Conservation (phyloP, 805 yeast species). For the Candida silvatica region DNA sequence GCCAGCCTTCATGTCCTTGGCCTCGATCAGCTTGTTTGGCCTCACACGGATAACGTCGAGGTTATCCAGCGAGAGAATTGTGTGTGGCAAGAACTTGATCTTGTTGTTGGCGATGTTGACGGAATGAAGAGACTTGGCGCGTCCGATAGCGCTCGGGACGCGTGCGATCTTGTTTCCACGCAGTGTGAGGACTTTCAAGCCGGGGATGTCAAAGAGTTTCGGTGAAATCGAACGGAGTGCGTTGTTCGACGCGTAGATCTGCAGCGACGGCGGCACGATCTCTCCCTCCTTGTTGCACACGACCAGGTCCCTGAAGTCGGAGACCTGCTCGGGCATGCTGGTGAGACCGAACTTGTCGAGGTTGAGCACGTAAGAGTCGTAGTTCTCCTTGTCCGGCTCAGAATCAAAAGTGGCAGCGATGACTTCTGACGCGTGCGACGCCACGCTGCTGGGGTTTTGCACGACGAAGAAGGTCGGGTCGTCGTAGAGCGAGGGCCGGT, state of each 20-base stretch:
- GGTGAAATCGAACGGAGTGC: slow-evolving; percentile 39
- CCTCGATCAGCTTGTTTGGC: slow-evolving; percentile 1
- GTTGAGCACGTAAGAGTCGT: slow-evolving; percentile 28
- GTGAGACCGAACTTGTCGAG: slow-evolving; percentile 39
- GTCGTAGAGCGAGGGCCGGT: slow-evolving; percentile 22
- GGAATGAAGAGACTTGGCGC: slow-evolving; percentile 34
- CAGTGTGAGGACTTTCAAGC: slow-evolving; percentile 41
- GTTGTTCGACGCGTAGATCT: slow-evolving; percentile 45
- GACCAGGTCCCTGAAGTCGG: slow-evolving; percentile 49
- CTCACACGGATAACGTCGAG: slow-evolving; percentile 27
- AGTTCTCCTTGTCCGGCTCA: slow-evolving; percentile 11
- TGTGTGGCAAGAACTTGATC: slow-evolving; percentile 42
- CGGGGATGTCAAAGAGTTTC: slow-evolving; percentile 39
- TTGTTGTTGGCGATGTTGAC: slow-evolving; percentile 45
- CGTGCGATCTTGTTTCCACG: slow-evolving; percentile 40
- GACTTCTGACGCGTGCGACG: slow-evolving; percentile 29
- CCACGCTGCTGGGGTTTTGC: slow-evolving; percentile 13
- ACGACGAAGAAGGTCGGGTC: slow-evolving; percentile 26
- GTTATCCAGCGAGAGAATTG: slow-evolving; percentile 36
- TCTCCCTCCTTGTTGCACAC: slow-evolving; percentile 26
- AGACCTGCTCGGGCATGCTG: slow-evolving; percentile 48
- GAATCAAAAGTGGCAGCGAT: slow-evolving; percentile 40
- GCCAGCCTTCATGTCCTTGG: neutral
- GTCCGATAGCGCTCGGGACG: slow-evolving; percentile 39
- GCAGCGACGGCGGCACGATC: slow-evolving; percentile 28